phyloP scores from a whole-genome alignment of 768 basidiomycete species.

The Psilocybe subaeruginosa region DNA sequence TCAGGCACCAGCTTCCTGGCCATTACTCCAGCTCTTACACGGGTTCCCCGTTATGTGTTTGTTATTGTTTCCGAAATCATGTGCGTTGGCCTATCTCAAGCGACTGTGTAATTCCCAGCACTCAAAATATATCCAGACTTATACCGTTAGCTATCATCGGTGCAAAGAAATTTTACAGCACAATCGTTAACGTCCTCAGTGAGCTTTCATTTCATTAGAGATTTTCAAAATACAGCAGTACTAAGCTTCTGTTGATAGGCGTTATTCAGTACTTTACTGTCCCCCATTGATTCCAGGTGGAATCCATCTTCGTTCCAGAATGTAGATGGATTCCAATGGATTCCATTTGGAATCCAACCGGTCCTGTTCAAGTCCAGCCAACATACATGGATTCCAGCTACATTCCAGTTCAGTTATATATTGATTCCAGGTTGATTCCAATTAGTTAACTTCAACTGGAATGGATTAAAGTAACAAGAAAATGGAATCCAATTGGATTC shows the following conservation, averaged over 20 bases:
- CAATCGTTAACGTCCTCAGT: constrained; percentile 69
- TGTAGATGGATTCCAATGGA: no score
- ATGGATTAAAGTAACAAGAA: no score
- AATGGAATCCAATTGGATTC: no score
- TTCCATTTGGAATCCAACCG: no score
- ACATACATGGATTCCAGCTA: no score
- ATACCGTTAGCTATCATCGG: constrained; percentile 76
- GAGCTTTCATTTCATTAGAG: constrained; percentile 15
- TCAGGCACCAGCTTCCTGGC: constrained; percentile 68
- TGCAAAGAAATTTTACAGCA: constrained; percentile 61
- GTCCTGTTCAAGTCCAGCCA: no score
- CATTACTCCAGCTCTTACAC: constrained; percentile 52
- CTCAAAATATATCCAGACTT: constrained; percentile 39
- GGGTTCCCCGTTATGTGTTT: constrained; percentile 71
- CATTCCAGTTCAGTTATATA: no score
- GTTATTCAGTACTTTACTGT: constrained; percentile 22
- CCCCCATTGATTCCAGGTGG: no score
- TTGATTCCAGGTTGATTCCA: no score
- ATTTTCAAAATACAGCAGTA: background rate
- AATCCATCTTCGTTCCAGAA: no score
- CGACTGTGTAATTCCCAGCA: background rate
- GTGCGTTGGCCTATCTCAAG: constrained; percentile 39
- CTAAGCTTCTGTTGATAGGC: constrained; percentile 24
- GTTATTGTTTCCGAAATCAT: constrained; percentile 66
- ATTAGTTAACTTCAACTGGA: no score